Evolutionary conservation across 2,329 filamentous ascomycete genomes (phyloP), one percentile per base, ranked within the genome.

Genomic region (Chalaropsis ovoidea): DNA sequence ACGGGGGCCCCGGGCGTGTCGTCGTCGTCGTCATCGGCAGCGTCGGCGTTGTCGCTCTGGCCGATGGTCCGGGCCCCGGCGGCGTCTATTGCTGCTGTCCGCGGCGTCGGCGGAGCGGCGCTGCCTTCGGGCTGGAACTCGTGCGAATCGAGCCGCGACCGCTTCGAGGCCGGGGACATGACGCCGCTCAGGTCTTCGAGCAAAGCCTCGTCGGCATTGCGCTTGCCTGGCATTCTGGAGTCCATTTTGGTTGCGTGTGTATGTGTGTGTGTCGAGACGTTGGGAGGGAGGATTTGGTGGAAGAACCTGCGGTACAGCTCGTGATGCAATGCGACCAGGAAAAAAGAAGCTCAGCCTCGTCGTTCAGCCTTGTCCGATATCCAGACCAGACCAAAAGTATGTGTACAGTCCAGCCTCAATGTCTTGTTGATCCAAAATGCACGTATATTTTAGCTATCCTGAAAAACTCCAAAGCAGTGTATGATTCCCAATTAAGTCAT

Each of bases 131-230:
- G 61, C 24, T 61, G 61, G 43, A 67, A 68, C 35, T 69, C 68
- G 24, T 65, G 74, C 41, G 75, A 75, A 64, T 77, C 74, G 67
- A 75, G 74, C 68, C 82, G 78, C 43, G 81, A 83, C 69, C 77
- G 80, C 73, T 86, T 87, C 24, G 82, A 82, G 41, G 79, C 80
- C 2, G 84, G 84, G 41, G 83, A 85, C 61, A 77, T 80, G 66
- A 80, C 73, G 65, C 77, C 81, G 45, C 75, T 74, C 56, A 83
- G 73, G 68, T 85, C 82, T 45, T 85, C 83, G 47, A 52, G 54
- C 7, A 86, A 77, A 52, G 82, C 77, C 73, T 86, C 83, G 39
- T 80, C 79, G 65, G 84, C 84, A 66, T 80, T 80, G 68, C 84
- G 80, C 76, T 87, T 86, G 19, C 43, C 64, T 2, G 22, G 49